Percentiles rank a stretch among this genome's conserved stretches.
Conservation (phyloP, 805 yeast genomes). For the Maudiozyma saulgeensis region DNA sequence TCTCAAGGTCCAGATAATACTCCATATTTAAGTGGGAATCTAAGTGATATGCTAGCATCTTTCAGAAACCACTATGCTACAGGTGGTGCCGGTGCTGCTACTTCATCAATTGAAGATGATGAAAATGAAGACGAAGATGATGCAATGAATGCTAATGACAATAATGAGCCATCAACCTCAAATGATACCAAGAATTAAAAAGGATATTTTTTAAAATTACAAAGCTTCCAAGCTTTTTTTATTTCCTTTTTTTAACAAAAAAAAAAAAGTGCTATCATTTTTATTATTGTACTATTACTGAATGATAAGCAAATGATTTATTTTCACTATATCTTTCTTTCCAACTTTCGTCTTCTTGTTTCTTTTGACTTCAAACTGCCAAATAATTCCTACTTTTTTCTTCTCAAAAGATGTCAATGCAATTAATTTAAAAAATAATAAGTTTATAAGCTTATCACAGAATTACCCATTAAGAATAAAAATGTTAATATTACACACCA, state of each 20-base stretch:
- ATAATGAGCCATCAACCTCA: no score
- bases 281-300: not conserved
- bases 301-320: no score
- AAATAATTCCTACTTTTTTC: not conserved
- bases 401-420: no score
- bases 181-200: not conserved
- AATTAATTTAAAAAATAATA: no score
- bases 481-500: not conserved
- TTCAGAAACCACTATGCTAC: slow-evolving; percentile 28
- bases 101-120: not conserved
- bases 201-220: no score
- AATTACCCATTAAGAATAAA: not conserved
- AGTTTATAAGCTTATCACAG: not conserved
- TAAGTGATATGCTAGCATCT: slow-evolving; percentile 38
- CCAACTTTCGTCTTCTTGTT: no score
- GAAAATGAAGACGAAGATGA: no score
- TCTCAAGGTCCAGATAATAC: slow-evolving; percentile 33
- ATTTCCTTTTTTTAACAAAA: not conserved
- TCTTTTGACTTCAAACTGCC: not conserved
- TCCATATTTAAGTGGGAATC: not conserved
- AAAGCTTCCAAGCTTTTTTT: not conserved
- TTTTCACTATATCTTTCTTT: no score
- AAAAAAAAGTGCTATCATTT: no score
- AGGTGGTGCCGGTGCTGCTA: slow-evolving; percentile 22
- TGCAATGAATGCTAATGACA: no score